phyloP scores from a whole-genome alignment of 2,329 filamentous ascomycete genomes.

The Parastagonospora avenae region DNA sequence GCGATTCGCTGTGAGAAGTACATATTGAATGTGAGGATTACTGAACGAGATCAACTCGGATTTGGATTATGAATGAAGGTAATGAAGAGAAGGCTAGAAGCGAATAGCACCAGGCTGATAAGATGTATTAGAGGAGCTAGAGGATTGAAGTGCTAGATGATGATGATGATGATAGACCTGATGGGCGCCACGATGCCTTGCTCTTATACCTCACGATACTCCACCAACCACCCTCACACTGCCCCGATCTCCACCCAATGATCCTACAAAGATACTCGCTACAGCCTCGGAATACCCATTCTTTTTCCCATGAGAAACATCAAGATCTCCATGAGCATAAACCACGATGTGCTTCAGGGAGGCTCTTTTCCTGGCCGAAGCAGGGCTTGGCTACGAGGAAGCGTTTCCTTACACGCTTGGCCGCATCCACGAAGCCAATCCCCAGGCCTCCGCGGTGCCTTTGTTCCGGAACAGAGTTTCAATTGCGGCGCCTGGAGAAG shows the following conservation, averaged over 20 bases:
- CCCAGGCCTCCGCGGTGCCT: neutral
- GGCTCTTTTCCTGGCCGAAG: neutral
- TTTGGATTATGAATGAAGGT: neutral
- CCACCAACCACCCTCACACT: too few relatives aligned
- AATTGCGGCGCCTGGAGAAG: neutral
- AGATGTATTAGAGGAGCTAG: constrained; percentile 15
- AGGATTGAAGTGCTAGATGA: constrained; percentile 13
- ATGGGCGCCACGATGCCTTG: constrained; percentile 2
- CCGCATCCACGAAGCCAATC: neutral
- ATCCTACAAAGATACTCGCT: too few relatives aligned
- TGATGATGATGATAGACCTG: constrained; percentile 16
- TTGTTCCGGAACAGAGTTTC: neutral
- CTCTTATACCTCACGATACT: constrained; percentile 23
- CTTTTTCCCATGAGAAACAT: neutral
- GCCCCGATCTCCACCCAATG: too few relatives aligned
- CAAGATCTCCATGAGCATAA: neutral
- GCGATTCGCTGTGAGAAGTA: constrained; percentile 32
- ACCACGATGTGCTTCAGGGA: neutral
- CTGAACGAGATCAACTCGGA: constrained; percentile 21
- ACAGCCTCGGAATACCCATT: neutral
- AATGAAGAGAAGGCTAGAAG: constrained; percentile 11
- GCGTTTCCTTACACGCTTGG: neutral
- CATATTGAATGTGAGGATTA: constrained; percentile 24
- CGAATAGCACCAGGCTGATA: constrained; percentile 27
- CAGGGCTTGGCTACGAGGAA: neutral